Conservation (phyloP, 1,139 yeast genomes). For the Suhomyces kunorum region DNA sequence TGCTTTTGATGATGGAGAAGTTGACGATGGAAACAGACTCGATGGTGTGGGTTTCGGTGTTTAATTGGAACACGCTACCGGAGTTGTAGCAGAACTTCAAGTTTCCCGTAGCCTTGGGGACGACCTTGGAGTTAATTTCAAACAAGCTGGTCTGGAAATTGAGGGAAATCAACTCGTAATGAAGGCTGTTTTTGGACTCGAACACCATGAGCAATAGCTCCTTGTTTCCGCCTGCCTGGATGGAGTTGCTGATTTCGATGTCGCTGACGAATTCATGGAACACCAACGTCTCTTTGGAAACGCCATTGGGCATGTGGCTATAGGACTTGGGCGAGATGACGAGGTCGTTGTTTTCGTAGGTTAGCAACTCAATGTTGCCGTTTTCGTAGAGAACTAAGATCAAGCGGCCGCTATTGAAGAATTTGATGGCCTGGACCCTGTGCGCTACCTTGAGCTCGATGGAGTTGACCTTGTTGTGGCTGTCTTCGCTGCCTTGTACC, state of each 20-base stretch:
- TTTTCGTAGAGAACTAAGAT: constrained; percentile 43
- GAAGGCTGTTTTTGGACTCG: constrained; percentile 16
- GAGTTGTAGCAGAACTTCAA: constrained; percentile 28
- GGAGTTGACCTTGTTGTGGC: constrained; percentile 22
- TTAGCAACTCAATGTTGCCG: constrained; percentile 44
- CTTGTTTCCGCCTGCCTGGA: constrained; percentile 17
- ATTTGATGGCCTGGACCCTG: constrained; percentile 38
- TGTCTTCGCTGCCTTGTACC: constrained; percentile 13
- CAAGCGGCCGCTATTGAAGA: constrained; percentile 31
- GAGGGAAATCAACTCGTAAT: constrained; percentile 28
- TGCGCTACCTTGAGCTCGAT: constrained; percentile 20
- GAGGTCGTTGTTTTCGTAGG: constrained; percentile 18
- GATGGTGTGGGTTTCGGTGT: constrained; percentile 19
- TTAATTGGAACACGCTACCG: constrained; percentile 31
- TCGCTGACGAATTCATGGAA: constrained; percentile 28
- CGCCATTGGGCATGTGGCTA: constrained; percentile 6
- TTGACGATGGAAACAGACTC: constrained; percentile 24
- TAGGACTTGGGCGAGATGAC: constrained; percentile 7
- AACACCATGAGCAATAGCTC: constrained; percentile 30
- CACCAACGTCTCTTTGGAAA: constrained; percentile 17
- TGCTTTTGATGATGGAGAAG: constrained; percentile 24
- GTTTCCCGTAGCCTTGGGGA: constrained; percentile 5
- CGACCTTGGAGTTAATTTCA: constrained; percentile 20
- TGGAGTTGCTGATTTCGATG: constrained; percentile 14
- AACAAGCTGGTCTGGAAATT: constrained; percentile 21